These are phyloP conservation scores for Nicotiana attenuata DNA, from an alignment of 257 asterid species.

Conservation along the genomic window DNA sequence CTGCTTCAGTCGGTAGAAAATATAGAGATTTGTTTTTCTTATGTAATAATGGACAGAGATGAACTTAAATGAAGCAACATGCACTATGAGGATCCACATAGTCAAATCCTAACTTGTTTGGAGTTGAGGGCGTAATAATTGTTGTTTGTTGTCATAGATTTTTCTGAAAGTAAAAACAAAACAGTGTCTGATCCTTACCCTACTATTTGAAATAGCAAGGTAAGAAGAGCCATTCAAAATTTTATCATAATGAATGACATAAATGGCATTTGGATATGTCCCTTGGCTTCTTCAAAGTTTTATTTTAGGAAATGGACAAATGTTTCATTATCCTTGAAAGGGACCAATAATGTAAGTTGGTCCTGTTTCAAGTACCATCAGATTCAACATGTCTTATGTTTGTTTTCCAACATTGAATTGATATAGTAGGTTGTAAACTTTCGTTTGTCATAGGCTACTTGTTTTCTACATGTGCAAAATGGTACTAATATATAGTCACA, in stretches of 20 bases:
- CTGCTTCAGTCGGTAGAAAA: too few species aligned
- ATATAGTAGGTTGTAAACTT: neutral
- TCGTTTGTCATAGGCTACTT: neutral
- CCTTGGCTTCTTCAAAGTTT: neutral
- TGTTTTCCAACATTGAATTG: conserved; percentile 4
- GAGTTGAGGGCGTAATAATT: too few species aligned
- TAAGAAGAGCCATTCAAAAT: neutral
- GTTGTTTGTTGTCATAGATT: neutral
- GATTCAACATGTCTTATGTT: conserved; percentile 38
- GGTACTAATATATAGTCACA: neutral
- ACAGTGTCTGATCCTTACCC: neutral
- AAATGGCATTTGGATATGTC: conserved; percentile 1
- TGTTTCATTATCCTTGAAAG: conserved; percentile 8
- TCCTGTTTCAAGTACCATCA: conserved; percentile 47
- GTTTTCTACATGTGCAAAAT: neutral
- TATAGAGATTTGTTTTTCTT: too few species aligned
- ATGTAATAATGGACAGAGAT: too few species aligned
- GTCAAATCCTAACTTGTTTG: too few species aligned
- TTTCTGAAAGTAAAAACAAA: neutral
- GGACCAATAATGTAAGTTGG: conserved; percentile 29
- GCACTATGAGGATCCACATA: too few species aligned
- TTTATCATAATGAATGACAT: neutral
- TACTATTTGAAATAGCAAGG: neutral
- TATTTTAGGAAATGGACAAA: conserved; percentile 33
- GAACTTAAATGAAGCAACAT: too few species aligned